Percentiles rank a stretch among this genome's conserved stretches.
These are phyloP conservation scores for Trichosporon asahii DNA, from an alignment of 1,284 basidiomycete genomes.

Conservation along the genomic window DNA sequence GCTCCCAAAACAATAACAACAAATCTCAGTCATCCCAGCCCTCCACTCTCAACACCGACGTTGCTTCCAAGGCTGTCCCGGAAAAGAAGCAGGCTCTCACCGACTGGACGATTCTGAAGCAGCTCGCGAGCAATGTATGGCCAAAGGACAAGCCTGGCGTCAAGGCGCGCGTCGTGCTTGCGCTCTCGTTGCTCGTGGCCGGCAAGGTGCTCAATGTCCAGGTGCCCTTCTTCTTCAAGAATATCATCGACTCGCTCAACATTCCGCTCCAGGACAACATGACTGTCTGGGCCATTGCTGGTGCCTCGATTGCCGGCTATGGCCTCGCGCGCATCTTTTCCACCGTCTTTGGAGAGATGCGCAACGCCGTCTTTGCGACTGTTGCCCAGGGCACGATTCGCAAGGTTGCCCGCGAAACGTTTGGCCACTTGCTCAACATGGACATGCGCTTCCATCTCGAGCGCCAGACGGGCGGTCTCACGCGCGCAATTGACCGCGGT, in stretches of 20 bases:
- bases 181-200: conserved; percentile 73
- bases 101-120: conserved; percentile 58
- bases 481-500: conserved; percentile 92
- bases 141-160: conserved; percentile 56
- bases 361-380: conserved; percentile 95
- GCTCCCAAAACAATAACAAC: not conserved
- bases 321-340: conserved; percentile 86
- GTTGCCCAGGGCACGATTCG: conserved; percentile 93
- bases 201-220: conserved; percentile 97
- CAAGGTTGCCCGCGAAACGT: conserved; percentile 88
- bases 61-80: conserved; percentile 15
- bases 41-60: conserved; percentile 17
- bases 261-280: conserved; percentile 71
- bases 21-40: not conserved
- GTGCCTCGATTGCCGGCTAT: conserved; percentile 84
- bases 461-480: conserved; percentile 91
- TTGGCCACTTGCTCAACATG: conserved; percentile 84
- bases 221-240: conserved; percentile 93
- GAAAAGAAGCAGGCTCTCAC: conserved; percentile 39
- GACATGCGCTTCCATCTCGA: conserved; percentile 91
- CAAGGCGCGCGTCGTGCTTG: conserved; percentile 73
- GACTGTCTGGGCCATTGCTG: conserved; percentile 87
- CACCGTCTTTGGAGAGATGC: conserved; percentile 81
- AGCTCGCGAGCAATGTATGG: conserved; percentile 60
- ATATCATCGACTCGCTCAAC: conserved; percentile 84